phyloP scores from a whole-genome alignment of 768 basidiomycete species.

The Rickenella mellea region DNA sequence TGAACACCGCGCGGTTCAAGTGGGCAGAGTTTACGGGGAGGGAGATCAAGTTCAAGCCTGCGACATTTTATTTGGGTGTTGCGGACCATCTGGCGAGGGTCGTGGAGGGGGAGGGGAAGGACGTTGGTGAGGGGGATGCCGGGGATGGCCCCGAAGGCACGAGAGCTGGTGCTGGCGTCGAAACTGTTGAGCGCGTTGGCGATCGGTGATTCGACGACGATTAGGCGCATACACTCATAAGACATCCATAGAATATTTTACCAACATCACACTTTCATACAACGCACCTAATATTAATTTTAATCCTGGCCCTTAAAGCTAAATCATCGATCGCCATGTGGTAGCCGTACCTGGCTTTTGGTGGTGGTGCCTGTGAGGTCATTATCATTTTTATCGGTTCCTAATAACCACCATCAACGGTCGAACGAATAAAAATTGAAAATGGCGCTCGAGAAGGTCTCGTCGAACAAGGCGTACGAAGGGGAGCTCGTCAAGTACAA shows the following conservation, averaged over 20 bases:
- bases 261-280: too few species aligned
- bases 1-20: constrained; percentile 80
- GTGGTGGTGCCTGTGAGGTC: too few species aligned
- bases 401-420: too few species aligned
- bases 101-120: constrained; percentile 48
- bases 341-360: too few species aligned
- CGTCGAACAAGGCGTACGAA: constrained; percentile 69
- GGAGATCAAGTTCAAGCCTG: constrained; percentile 85
- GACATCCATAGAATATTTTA: too few species aligned
- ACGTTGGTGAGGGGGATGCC: constrained; percentile 12
- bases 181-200: not conserved
- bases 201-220: too few species aligned
- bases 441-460: constrained; percentile 69
- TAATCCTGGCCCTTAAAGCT: too few species aligned
- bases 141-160: constrained; percentile 11
- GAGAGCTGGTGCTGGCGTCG: not conserved
- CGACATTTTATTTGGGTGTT: constrained; percentile 82
- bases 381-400: too few species aligned
- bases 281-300: too few species aligned
- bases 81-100: constrained; percentile 69
- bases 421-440: too few species aligned
- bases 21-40: constrained; percentile 84
- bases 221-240: too few species aligned
- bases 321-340: too few species aligned
- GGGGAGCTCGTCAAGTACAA: constrained; percentile 83